A percentile compares a stretch with the other conserved stretches of the same genome.
Evolutionary conservation across 305 asterid genomes (phyloP).

Genomic region (Solanum hybrid): DNA sequence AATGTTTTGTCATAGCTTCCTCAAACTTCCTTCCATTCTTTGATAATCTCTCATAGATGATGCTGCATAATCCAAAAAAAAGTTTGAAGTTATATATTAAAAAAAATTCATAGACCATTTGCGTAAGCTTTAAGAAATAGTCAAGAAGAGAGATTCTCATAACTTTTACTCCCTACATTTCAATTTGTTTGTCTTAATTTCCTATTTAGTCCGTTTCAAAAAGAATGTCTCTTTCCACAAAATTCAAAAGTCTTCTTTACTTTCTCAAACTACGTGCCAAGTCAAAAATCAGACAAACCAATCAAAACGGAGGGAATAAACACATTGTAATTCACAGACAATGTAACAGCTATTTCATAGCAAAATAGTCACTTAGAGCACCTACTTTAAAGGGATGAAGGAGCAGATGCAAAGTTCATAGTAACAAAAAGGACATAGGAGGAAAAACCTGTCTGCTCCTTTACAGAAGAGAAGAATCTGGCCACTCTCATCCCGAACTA

Average conservation of each 20-base stretch:
- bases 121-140: neutral
- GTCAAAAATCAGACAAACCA: neutral
- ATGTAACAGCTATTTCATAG: neutral
- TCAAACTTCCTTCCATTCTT: conserved; percentile 57
- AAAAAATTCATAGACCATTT: neutral
- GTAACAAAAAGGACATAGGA: neutral
- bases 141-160: neutral
- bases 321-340: neutral
- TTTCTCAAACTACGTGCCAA: neutral
- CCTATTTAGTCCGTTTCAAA: neutral
- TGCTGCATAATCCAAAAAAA: conserved; percentile 32
- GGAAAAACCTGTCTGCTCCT: conserved; percentile 86
- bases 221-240: neutral
- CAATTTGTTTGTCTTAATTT: neutral
- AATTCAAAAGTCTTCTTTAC: neutral
- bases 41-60: conserved; percentile 71
- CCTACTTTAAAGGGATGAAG: neutral
- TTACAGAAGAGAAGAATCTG: conserved; percentile 83
- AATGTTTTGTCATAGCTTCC: conserved; percentile 61
- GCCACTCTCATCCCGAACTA: conserved; percentile 61
- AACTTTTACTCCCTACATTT: neutral
- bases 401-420: neutral
- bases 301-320: neutral
- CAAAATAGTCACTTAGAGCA: neutral
- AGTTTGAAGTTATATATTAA: neutral